A percentile compares a stretch with the other conserved stretches of the same genome.
Conservation (phyloP, 371 early-diverging fungal genomes). For the Mortierella sp. region DNA sequence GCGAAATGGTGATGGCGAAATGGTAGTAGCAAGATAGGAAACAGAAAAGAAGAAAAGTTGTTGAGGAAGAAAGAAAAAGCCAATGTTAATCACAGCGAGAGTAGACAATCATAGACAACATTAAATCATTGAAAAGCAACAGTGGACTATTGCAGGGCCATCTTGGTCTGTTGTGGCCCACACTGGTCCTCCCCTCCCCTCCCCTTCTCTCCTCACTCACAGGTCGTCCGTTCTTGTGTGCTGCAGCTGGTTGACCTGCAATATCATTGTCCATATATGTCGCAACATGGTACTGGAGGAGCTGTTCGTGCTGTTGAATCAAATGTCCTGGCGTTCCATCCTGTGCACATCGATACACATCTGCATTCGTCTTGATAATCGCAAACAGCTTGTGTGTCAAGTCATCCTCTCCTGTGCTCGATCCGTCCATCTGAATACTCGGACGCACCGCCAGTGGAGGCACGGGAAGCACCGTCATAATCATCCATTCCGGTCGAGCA, state of each 20-base stretch:
- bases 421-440: slow-evolving; percentile 97
- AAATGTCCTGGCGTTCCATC: slow-evolving; percentile 98
- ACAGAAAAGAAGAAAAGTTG: neutral
- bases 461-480: slow-evolving; percentile 94
- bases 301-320: slow-evolving; percentile 93
- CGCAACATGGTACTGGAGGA: slow-evolving; percentile 98
- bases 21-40: too few relatives aligned
- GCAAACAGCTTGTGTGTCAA: slow-evolving; percentile 97
- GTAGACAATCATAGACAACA: neutral
- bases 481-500: slow-evolving; percentile 99
- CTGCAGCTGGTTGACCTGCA: slow-evolving; percentile 96
- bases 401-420: slow-evolving; percentile 97
- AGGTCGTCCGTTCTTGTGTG: slow-evolving; percentile 98
- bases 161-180: too few relatives aligned
- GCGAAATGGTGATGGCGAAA: too few relatives aligned
- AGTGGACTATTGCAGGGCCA: too few relatives aligned
- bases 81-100: slow-evolving; percentile 6
- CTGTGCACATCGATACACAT: slow-evolving; percentile 88
- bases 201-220: slow-evolving; percentile 46
- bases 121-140: too few relatives aligned
- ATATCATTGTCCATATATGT: slow-evolving; percentile 99
- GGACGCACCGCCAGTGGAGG: slow-evolving; percentile 99
- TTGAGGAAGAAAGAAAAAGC: neutral
- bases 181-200: neutral
- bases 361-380: slow-evolving; percentile 97